Percentiles rank a stretch among this genome's conserved stretches.
These are phyloP conservation scores for Penicillium sp. DNA, from an alignment of 2,329 filamentous ascomycete species.

Conservation along the genomic window DNA sequence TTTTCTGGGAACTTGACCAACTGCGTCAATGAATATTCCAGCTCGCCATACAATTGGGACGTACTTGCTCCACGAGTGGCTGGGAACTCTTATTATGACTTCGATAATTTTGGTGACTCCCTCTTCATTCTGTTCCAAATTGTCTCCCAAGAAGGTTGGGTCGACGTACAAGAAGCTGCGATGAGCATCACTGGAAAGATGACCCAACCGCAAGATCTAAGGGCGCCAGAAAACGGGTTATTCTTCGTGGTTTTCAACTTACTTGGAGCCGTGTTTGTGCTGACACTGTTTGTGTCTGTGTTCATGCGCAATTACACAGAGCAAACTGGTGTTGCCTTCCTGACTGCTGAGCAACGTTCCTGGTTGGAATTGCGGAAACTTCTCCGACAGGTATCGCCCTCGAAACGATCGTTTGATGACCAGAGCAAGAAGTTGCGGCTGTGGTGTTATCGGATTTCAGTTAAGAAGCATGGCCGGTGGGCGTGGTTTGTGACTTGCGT, in stretches of 20 bases:
- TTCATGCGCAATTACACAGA: constrained; percentile 99
- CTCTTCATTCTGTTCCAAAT: constrained; percentile 98
- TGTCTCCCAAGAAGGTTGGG: constrained; percentile 97
- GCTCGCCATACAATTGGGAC: constrained; percentile 76
- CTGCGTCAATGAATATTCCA: constrained; percentile 81
- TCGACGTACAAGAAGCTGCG: constrained; percentile 81
- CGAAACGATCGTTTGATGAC: constrained; percentile 81
- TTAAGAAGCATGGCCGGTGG: constrained; percentile 92
- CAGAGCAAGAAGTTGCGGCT: constrained; percentile 75
- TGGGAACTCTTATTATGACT: constrained; percentile 80
- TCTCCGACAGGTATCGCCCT: constrained; percentile 87
- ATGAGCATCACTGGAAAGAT: constrained; percentile 77
- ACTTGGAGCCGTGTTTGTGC: constrained; percentile 89
- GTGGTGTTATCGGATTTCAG: constrained; percentile 92
- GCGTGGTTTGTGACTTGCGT: constrained; percentile 76
- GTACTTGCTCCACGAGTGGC: constrained; percentile 80
- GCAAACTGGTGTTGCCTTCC: constrained; percentile 92
- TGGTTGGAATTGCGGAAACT: constrained; percentile 95
- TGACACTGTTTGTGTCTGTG: constrained; percentile 96
- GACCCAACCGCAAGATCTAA: constrained; percentile 67
- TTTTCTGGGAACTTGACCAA: constrained; percentile 58
- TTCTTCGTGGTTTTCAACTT: constrained; percentile 98
- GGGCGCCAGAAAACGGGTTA: constrained; percentile 77
- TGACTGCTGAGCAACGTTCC: constrained; percentile 92
- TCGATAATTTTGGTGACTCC: constrained; percentile 90